Base-by-base conservation (phyloP, 2,329 filamentous ascomycete species). In the Penicillium hesseltinei region DNA sequence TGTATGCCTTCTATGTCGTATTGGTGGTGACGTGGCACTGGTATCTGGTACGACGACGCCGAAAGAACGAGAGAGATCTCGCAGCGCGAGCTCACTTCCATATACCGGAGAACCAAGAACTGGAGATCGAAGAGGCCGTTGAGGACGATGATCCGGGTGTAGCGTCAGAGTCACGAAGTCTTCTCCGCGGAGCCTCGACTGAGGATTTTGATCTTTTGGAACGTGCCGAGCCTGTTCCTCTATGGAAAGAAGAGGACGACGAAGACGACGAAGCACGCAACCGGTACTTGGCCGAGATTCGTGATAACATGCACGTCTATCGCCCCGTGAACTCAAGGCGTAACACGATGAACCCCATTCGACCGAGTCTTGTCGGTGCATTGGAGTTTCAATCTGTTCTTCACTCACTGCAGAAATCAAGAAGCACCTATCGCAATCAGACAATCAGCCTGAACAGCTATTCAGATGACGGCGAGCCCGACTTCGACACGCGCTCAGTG, bases 21-120 rank as follows among this genome's bases (percentile, higher is more conserved):
- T 87, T 92, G 57, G 94, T 99, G 11, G 90, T 97, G 17, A 82
- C 82, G 6, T 97, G 92, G 92, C 94, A 99, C 75, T 96, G 92
- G 89, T 89, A 88, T 76, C 79, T 88, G 17, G 85, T 84, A 38
- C 82, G 86, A 62, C 81, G 84, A 62, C 87, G 81, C 74, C 80
- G 80, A 42, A 80, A 80, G 57, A 82, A 84, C 55, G 83, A 87
- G 49, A 83, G 87, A 66, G 88, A 92, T 67, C 84, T 86, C 23
- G 85, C 88, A 47, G 88, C 90, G 52, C 83, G 92, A 59, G 86
- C 88, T 17, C 88, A 95, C 58, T 91, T 88, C 60, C 82, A 91
- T 55, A 82, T 83, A 11, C 80, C 84, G 7, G 77, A 78, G 38
- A 77, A 79, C 27, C 85, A 88, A 60, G 85, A 87, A 62, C 71